Percentiles rank a stretch among this genome's conserved stretches.
These are phyloP conservation scores for Solanum chiquidenum DNA, from an alignment of 257 asterid species.

Conservation along the genomic window DNA sequence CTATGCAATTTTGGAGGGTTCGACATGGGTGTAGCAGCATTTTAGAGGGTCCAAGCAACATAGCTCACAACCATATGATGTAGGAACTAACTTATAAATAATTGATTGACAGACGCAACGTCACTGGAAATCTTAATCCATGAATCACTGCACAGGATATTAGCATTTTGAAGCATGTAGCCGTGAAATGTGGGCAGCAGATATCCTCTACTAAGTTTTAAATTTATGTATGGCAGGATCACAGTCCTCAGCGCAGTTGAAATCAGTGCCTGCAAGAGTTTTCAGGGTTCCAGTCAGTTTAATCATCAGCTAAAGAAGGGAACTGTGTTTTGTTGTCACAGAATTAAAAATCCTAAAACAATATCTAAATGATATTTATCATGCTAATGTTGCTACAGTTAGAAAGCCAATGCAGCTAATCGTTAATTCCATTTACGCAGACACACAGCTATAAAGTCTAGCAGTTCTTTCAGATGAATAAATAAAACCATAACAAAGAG, in stretches of 20 bases:
- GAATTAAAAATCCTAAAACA: neutral
- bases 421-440: neutral
- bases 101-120: constrained; percentile 23
- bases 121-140: constrained; percentile 63
- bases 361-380: neutral
- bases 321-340: neutral
- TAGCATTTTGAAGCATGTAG: constrained; percentile 51
- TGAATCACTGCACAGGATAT: constrained; percentile 31
- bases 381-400: neutral
- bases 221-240: constrained; percentile 56
- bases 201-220: constrained; percentile 47
- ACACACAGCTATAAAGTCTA: neutral
- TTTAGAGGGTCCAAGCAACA: neutral
- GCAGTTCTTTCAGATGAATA: neutral
- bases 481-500: neutral
- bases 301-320: neutral
- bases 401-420: neutral
- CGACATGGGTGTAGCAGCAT: neutral
- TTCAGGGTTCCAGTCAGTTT: neutral
- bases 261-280: constrained; percentile 44
- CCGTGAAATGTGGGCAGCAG: constrained; percentile 57
- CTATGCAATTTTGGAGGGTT: neutral
- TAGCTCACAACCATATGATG: neutral
- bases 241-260: constrained; percentile 51
- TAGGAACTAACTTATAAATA: constrained; percentile 7